Evolutionary conservation across 345 rosid species (phyloP), one percentile per base, ranked within the genome.

Genomic region (Camelina neglecta): DNA sequence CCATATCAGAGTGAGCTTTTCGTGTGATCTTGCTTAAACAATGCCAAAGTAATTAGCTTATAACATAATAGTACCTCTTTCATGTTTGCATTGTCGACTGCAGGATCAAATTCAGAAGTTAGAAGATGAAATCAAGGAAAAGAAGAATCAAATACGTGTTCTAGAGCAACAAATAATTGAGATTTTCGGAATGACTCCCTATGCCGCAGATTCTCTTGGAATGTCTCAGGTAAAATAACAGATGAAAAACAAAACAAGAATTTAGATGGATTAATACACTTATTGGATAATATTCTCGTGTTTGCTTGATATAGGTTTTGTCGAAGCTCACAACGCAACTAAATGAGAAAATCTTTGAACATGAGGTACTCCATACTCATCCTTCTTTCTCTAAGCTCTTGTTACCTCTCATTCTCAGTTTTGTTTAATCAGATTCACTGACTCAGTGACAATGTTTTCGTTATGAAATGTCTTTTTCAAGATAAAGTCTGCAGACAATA

Each of bases 401-500:
- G 38, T 16, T 55, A 53, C 26, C 59, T 44, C 24, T 41, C 31
- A 68, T 24, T 38, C 33, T 41, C n/a, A 60, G 11, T 26, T 35
- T 55, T 47, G 47, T 45, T 55, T 36, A 53, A 51, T 38, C 60
- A 62, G 65, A 70, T 41, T 73, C 21, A 51, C 58, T 75, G 72
- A 72, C 56, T 71, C 11, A 42, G 58, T 74, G 70, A 72, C 53
- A 67, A 72, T 73, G 62, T 67, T 69, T 73, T 77, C 8, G 21
- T 55, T 67, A 51, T 80, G 68, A 73, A 82, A 78, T 83, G 15
- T 55, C 8, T 36, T 66, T 36, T 60, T 69, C 79, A 73, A 96
- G 97, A 75, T 96, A 65, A 96, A 91, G 79, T 80, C 97, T 64
- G 99, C 98, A 53, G 99, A 96, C 78, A 93, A 96, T 77, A 96